Evolutionary conservation across 768 basidiomycete genomes (phyloP).

Genomic region (Lactifluus rugatus): DNA sequence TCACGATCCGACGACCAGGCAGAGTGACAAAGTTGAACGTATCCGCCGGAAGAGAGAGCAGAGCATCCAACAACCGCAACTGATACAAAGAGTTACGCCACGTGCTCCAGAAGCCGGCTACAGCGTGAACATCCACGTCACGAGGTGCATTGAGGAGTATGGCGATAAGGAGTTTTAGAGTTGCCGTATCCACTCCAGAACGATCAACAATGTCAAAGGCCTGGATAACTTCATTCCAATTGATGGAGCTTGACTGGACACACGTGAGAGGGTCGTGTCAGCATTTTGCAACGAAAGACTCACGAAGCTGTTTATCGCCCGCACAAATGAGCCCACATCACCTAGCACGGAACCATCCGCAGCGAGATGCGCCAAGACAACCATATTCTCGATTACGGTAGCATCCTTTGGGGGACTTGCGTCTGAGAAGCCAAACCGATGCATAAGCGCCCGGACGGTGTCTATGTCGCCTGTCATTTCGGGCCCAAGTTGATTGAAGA

Average conservation of each 20-base stretch:
- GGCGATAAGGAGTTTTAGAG: slow-evolving; percentile 80
- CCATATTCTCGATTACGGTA: slow-evolving; percentile 63
- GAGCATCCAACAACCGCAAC: slow-evolving; percentile 76
- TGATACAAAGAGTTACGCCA: slow-evolving; percentile 86
- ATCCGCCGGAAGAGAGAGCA: slow-evolving; percentile 81
- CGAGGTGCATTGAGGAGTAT: slow-evolving; percentile 77
- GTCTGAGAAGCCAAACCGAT: slow-evolving; percentile 68
- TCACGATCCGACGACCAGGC: slow-evolving; percentile 74
- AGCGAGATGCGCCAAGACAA: slow-evolving; percentile 55
- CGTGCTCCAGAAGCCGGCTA: slow-evolving; percentile 73
- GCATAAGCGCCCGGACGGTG: slow-evolving; percentile 55
- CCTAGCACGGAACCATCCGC: slow-evolving; percentile 64
- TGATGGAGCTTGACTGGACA: slow-evolving; percentile 49
- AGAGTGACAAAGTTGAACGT: slow-evolving; percentile 89
- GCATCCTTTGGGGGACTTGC: slow-evolving; percentile 58
- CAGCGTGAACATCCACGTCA: slow-evolving; percentile 66
- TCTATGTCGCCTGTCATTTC: slow-evolving; percentile 72
- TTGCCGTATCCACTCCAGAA: slow-evolving; percentile 80
- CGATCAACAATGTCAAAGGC: slow-evolving; percentile 82
- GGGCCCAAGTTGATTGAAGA: slow-evolving; percentile 65
- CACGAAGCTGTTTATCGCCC: slow-evolving; percentile 66
- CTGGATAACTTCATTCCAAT: slow-evolving; percentile 77
- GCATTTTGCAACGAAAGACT: slow-evolving; percentile 26
- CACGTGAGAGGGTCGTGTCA: slow-evolving; percentile 17
- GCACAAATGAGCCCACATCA: slow-evolving; percentile 65